These are phyloP conservation scores for Uronychia setigera DNA, from an alignment of 73 alveolate species.

Conservation along the genomic window DNA sequence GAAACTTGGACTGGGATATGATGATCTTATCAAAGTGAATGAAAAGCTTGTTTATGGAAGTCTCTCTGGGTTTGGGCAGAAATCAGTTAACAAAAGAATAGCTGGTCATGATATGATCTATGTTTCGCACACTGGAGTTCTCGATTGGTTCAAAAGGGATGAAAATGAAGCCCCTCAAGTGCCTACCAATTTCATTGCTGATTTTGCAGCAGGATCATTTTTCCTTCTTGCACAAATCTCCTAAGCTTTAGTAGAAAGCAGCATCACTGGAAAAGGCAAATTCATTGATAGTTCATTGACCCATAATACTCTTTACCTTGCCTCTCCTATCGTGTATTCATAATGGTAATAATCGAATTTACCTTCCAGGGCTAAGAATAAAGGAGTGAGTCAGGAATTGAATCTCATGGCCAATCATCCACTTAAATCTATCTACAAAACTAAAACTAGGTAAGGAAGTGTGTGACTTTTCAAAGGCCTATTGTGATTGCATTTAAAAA, in stretches of 20 bases:
- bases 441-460: background rate
- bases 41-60: constrained; percentile 53
- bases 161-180: constrained; percentile 38
- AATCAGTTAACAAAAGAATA: constrained; percentile 1
- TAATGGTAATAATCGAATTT: background rate
- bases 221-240: constrained; percentile 5
- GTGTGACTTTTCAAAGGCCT: background rate
- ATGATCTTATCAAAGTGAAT: constrained; percentile 17
- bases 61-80: constrained; percentile 62
- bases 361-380: background rate
- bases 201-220: constrained; percentile 55
- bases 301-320: constrained; percentile 5
- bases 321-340: background rate
- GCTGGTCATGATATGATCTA: constrained; percentile 66
- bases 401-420: background rate
- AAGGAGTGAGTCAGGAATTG: background rate
- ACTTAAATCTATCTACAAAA: background rate
- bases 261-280: background rate
- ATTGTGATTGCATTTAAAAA: background rate
- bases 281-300: constrained; percentile 2
- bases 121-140: constrained; percentile 47
- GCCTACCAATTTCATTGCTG: constrained; percentile 56
- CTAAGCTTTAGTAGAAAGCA: background rate
- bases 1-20: constrained; percentile 51
- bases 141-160: constrained; percentile 23